Evolutionary conservation across 768 basidiomycete genomes (phyloP).

Genomic region (Pisolithus orientalis): DNA sequence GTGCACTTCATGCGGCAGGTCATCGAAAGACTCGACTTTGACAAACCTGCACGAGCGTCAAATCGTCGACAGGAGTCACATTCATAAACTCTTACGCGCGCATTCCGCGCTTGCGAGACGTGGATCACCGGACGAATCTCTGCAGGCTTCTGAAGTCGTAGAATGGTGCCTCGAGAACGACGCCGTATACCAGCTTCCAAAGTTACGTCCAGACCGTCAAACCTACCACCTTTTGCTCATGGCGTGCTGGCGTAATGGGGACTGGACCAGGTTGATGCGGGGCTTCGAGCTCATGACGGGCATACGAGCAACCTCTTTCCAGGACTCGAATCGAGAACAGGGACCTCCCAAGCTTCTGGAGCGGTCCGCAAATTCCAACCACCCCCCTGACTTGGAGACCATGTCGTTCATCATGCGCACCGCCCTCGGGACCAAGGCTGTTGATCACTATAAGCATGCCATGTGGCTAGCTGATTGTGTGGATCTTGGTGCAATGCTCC

Average conservation of each 20-base stretch:
- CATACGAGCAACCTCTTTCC: slow-evolving; percentile 46
- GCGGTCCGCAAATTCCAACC: slow-evolving; percentile 37
- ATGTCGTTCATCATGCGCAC: slow-evolving; percentile 53
- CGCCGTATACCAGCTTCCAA: slow-evolving; percentile 38
- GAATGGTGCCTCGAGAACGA: slow-evolving; percentile 67
- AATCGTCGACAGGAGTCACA: slow-evolving; percentile 45
- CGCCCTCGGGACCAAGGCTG: slow-evolving; percentile 47
- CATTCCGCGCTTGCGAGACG: slow-evolving; percentile 36
- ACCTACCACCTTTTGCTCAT: slow-evolving; percentile 59
- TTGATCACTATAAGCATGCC: slow-evolving; percentile 50
- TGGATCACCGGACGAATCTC: slow-evolving; percentile 32
- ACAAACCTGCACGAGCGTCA: slow-evolving; percentile 25
- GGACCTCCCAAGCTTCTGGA: slow-evolving; percentile 35
- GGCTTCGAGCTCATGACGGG: slow-evolving; percentile 73
- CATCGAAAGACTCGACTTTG: slow-evolving; percentile 34
- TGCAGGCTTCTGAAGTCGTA: slow-evolving; percentile 49
- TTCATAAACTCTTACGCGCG: slow-evolving; percentile 58
- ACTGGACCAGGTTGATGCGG: slow-evolving; percentile 55
- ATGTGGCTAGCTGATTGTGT: slow-evolving; percentile 52
- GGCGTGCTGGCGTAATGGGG: slow-evolving; percentile 55
- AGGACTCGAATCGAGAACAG: slow-evolving; percentile 34
- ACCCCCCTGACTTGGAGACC: slow-evolving; percentile 45
- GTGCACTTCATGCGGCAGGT: slow-evolving; percentile 56
- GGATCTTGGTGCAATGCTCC: slow-evolving; percentile 34
- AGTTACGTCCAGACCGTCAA: slow-evolving; percentile 26